These are phyloP conservation scores for Gaertneriomyces sp. DNA, from an alignment of 192 early-diverging fungal genomes.

Conservation along the genomic window DNA sequence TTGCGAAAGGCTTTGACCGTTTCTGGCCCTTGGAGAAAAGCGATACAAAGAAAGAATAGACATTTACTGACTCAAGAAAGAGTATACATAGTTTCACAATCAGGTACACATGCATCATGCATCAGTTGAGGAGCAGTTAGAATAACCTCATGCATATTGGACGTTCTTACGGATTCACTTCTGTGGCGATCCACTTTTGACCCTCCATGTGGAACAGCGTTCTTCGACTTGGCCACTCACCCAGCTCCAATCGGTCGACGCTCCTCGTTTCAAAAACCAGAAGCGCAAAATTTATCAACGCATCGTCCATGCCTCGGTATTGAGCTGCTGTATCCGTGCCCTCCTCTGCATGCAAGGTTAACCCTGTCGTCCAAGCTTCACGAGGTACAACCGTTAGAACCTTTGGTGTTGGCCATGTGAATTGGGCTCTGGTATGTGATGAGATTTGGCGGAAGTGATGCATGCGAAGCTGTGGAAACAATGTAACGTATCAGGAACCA, in stretches of 20 bases:
- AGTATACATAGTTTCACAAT: not conserved
- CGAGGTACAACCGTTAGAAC: not conserved
- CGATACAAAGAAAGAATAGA: not conserved
- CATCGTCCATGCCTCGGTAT: not conserved
- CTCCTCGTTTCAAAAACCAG: slow-evolving; percentile 11
- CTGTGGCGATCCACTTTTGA: not conserved
- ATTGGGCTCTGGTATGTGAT: slow-evolving; percentile 1
- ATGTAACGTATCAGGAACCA: not conserved
- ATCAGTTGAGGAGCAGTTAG: too few relatives aligned
- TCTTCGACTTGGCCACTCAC: slow-evolving; percentile 13
- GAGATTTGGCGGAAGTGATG: slow-evolving; percentile 11
- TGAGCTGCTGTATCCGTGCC: not conserved
- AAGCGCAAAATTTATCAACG: slow-evolving; percentile 12
- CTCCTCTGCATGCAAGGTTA: not conserved
- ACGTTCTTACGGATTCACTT: not conserved
- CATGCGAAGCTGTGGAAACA: slow-evolving; percentile 5
- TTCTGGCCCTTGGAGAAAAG: slow-evolving; percentile 28
- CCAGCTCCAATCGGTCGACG: slow-evolving; percentile 14
- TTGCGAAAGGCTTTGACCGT: slow-evolving; percentile 58
- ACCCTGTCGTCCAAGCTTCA: not conserved
- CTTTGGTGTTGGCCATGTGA: not conserved
- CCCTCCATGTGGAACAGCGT: not conserved
- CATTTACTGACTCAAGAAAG: not conserved
- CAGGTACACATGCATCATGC: too few relatives aligned
- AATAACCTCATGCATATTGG: too few relatives aligned